phyloP scores from a whole-genome alignment of 2,329 filamentous ascomycete genomes.

The Rachicladosporium sp. region DNA sequence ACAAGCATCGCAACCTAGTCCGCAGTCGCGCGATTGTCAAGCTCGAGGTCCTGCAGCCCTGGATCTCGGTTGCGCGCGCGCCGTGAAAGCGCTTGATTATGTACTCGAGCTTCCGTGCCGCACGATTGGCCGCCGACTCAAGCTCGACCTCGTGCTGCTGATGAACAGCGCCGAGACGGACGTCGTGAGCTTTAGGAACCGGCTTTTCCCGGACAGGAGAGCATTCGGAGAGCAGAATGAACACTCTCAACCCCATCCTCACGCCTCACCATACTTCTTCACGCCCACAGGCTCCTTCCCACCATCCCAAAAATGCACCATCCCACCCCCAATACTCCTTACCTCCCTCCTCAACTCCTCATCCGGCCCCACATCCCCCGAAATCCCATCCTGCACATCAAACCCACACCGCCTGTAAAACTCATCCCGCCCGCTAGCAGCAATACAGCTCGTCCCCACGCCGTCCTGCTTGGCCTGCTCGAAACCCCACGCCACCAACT shows the following conservation, averaged over 20 bases:
- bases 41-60: too few species aligned
- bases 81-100: too few species aligned
- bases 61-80: too few species aligned
- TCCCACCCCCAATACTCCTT: slow-evolving; percentile 8
- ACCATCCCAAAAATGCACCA: slow-evolving; percentile 16
- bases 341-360: slow-evolving; percentile 4
- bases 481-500: slow-evolving; percentile 19
- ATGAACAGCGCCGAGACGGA: too few species aligned
- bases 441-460: slow-evolving; percentile 32
- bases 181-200: too few species aligned
- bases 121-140: too few species aligned
- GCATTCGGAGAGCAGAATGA: too few species aligned
- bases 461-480: slow-evolving; percentile 32
- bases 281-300: slow-evolving; percentile 10
- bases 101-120: too few species aligned
- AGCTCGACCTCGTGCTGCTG: too few species aligned
- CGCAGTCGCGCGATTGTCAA: too few species aligned
- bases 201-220: too few species aligned
- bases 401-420: slow-evolving; percentile 18
- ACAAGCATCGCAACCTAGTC: too few species aligned
- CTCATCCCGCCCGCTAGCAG: slow-evolving; percentile 13
- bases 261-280: slow-evolving; percentile 10
- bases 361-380: slow-evolving; percentile 12
- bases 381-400: slow-evolving; percentile 11
- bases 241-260: not conserved